These are phyloP conservation scores for Yamadazyma jaroonii DNA, from an alignment of 1,139 yeast genomes.

Conservation along the genomic window DNA sequence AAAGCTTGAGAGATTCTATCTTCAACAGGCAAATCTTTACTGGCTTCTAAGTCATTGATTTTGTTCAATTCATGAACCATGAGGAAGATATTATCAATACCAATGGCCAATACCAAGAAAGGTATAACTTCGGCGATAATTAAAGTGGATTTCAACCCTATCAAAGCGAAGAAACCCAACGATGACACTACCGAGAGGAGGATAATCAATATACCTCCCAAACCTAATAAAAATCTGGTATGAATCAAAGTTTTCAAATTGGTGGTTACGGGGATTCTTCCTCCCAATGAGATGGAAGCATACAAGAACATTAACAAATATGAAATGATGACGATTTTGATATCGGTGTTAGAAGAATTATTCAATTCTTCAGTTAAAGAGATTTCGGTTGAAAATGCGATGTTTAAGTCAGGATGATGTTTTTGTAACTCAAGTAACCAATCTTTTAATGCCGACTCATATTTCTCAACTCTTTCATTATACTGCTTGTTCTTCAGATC, in stretches of 20 bases:
- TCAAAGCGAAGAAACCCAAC: conserved; percentile 72
- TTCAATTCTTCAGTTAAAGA: conserved; percentile 83
- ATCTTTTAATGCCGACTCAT: conserved; percentile 64
- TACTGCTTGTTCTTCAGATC: conserved; percentile 31
- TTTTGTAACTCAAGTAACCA: conserved; percentile 54
- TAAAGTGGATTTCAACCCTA: conserved; percentile 81
- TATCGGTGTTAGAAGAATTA: conserved; percentile 78
- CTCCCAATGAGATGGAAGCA: conserved; percentile 81
- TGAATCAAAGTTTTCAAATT: conserved; percentile 37
- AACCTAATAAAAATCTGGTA: conserved; percentile 73
- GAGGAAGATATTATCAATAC: conserved; percentile 89
- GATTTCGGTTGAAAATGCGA: conserved; percentile 78
- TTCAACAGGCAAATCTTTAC: conserved; percentile 24
- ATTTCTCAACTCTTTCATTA: conserved; percentile 45
- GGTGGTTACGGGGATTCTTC: conserved; percentile 36
- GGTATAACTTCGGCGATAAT: conserved; percentile 97
- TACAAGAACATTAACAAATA: conserved; percentile 88
- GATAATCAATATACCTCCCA: conserved; percentile 79
- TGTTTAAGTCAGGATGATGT: conserved; percentile 47
- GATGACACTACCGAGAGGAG: conserved; percentile 76
- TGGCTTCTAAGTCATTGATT: conserved; percentile 37
- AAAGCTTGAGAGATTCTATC: conserved; percentile 62
- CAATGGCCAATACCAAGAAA: conserved; percentile 88
- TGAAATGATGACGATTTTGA: conserved; percentile 65
- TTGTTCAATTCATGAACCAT: conserved; percentile 74